Evolutionary conservation across 2,329 filamentous ascomycete species (phyloP), one percentile per base, ranked within the genome.

Genomic region (Fusarium heterosporum): DNA sequence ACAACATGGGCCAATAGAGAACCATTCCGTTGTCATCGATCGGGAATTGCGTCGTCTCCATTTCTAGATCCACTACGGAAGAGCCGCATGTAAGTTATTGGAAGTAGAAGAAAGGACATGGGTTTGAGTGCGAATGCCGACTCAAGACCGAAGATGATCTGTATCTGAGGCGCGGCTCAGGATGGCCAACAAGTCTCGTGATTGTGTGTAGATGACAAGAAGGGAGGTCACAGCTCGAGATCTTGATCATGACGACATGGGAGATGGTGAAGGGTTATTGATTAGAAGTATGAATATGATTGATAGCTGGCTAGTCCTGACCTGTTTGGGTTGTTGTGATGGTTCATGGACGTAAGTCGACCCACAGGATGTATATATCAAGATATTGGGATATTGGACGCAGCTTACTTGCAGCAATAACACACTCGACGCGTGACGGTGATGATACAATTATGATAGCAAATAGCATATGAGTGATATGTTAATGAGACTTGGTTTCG

Each of bases 41-140:
- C 66, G 68, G 69, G 68, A 71, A 71, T 71, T 68, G 53, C 50
- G 53, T 54, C 64, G 61, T 22, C 51, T 36, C 59, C 57, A 70
- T 70, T 66, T 46, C 54, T 50, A 71, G 67, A 42, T 72, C 69
- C 69, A 72, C 69, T 57, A 34, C 52, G 54, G 58, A 54, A 70
- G 69, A 72, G 70, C 70, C 70, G 70, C 70, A 72, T 71, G 50
- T 41, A 53, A 26, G 52, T 25, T 32, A 39, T 22, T 39, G 26
- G 22, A 45, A 39, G 38, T 17, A 17, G 49, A 10, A 26, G 3
- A 39, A 40, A 19, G 17, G 34, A 28, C 42, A 58, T 38, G 39
- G 36, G 34, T 41, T 34, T 16, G 19, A 13, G 50, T 61, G 66
- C 53, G 70, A 72, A 72, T 71, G 59, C 70, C 70, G 70, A 72